Evolutionary conservation across 257 asterid genomes (phyloP).

Genomic region (Solanum tarapatanum): DNA sequence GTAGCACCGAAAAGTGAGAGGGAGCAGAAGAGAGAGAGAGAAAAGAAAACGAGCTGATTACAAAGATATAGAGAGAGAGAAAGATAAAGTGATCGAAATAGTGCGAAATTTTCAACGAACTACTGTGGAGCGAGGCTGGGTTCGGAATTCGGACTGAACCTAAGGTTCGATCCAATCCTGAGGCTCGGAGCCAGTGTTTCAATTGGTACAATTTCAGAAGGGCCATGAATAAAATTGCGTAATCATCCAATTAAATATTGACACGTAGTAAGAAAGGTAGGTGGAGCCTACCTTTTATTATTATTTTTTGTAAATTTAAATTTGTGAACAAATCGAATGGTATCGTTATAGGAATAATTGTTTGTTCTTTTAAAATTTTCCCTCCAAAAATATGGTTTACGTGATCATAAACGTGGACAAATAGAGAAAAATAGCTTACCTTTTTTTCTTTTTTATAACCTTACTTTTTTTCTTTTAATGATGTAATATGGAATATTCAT

Average conservation of each 20-base stretch:
- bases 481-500: background rate
- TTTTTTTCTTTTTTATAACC: background rate
- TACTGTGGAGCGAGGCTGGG: background rate
- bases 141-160: background rate
- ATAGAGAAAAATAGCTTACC: background rate
- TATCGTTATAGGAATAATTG: background rate
- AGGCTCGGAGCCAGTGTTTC: background rate
- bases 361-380: background rate
- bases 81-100: background rate
- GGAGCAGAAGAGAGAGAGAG: background rate
- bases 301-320: background rate
- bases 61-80: background rate
- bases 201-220: background rate
- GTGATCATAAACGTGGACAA: background rate
- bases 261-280: background rate
- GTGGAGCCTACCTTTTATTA: background rate
- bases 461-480: background rate
- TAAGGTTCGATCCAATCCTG: background rate
- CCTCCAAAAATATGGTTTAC: background rate
- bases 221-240: background rate
- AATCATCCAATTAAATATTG: background rate
- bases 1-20: background rate
- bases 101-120: background rate
- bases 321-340: background rate
- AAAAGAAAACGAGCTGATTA: background rate